phyloP scores from a whole-genome alignment of 257 asterid species.

The Solanum bulbocastanum region DNA sequence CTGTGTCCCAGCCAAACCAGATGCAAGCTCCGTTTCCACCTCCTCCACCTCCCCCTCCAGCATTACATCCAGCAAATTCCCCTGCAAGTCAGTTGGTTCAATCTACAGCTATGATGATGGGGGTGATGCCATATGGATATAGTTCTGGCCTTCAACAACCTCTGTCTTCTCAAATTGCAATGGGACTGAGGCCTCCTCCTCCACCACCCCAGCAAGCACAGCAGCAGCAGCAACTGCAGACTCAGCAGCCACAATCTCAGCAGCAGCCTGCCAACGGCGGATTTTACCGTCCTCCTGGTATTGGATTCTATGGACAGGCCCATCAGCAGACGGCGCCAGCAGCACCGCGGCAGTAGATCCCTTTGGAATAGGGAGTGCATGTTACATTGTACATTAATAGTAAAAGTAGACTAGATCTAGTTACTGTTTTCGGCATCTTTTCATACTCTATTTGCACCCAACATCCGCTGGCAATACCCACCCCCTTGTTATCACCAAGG shows the following conservation, averaged over 20 bases:
- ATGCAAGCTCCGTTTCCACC: slow-evolving; percentile 21
- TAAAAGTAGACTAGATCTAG: background rate
- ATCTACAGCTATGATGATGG: slow-evolving; percentile 30
- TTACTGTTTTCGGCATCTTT: background rate
- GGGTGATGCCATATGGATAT: slow-evolving; percentile 43
- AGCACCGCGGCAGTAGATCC: slow-evolving; percentile 62
- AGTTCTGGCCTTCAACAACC: slow-evolving; percentile 36
- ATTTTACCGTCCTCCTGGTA: slow-evolving; percentile 64
- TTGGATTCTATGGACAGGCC: slow-evolving; percentile 77
- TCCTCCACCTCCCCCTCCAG: slow-evolving; percentile 32
- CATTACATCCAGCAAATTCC: slow-evolving; percentile 27
- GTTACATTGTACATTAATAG: slow-evolving; percentile 32
- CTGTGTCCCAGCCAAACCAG: slow-evolving; percentile 24
- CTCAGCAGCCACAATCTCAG: slow-evolving; percentile 11
- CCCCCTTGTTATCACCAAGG: background rate
- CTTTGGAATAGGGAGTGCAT: slow-evolving; percentile 5
- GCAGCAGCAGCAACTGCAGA: slow-evolving; percentile 13
- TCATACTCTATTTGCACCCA: background rate
- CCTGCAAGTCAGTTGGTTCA: slow-evolving; percentile 38
- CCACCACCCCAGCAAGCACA: slow-evolving; percentile 28
- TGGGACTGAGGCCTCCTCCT: slow-evolving; percentile 40
- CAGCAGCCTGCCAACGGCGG: slow-evolving; percentile 38
- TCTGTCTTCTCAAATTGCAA: slow-evolving; percentile 20
- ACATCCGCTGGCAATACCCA: background rate
- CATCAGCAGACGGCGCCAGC: slow-evolving; percentile 84